Base-by-base conservation (phyloP, 805 yeast genomes). In the Yamadazyma olivae region DNA sequence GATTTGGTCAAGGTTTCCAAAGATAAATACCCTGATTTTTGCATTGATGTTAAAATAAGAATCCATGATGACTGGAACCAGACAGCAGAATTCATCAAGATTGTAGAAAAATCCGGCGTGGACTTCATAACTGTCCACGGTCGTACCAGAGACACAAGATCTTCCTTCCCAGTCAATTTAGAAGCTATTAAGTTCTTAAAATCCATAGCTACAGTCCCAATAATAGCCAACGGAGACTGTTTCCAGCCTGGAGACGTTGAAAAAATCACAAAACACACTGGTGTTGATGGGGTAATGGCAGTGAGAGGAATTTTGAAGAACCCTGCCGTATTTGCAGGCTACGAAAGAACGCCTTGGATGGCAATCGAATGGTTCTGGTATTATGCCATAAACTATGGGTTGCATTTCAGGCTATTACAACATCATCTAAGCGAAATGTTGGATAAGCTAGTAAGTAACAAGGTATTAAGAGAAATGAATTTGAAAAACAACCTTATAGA, bases 161-260 rank as follows among this genome's bases (percentile, higher is more conserved):
- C 95, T 3, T 81, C 95, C 0, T 74, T 75, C 21, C 93, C 96
- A 1, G 95, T 83, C 3, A 76, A 90, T 56, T 72, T 82, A 28
- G 93, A 84, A 17, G 96, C 95, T 12, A 90, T 93, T 27, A 77
- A 74, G 49, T 57, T 61, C 7, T 71, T 93, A 12, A 77, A 79
- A 40, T 72, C 73, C 15, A 59, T 67, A n/a, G 70, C 70, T 0
- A 53, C 47, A 3, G 78, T 83, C 0, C 98, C 97, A 0, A 89
- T 93, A 1, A 83, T 93, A n/a, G 96, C 98, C 2, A 93, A 93
- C 53, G 99, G 99, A n/a, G 98, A 93, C 59, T 90, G 95, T 51
- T 83, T 83, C 51, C 54, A 74, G 0, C 60, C 79, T 17, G 63
- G 68, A 13, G 96, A 88, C 54, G 81, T 84, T n/a, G 50, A 64